phyloP scores from a whole-genome alignment of 2,329 filamentous ascomycete genomes.

The Alternaria incomplexa region DNA sequence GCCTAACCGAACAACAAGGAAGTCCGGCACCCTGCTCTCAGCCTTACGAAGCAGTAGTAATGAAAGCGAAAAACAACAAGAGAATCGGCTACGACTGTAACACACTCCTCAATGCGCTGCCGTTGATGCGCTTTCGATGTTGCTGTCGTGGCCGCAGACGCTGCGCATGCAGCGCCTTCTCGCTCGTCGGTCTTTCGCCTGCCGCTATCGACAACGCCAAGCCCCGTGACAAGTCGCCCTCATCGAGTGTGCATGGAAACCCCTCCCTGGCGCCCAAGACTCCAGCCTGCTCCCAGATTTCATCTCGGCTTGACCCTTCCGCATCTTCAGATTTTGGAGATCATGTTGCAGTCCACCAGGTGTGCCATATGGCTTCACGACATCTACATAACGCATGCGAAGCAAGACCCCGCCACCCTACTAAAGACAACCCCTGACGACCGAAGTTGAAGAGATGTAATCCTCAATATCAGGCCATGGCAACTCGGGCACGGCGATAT shows the following conservation, averaged over 20 bases:
- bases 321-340: neutral
- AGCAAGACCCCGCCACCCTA: constrained; percentile 11
- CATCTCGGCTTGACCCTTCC: constrained; percentile 1
- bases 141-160: constrained; percentile 29
- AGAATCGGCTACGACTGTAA: constrained; percentile 16
- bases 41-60: constrained; percentile 16
- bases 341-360: constrained; percentile 4
- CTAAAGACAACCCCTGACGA: neutral
- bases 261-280: neutral
- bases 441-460: neutral
- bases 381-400: constrained; percentile 34
- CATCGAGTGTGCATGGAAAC: neutral
- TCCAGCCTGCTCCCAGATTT: constrained; percentile 1
- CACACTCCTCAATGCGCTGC: constrained; percentile 25
- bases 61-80: constrained; percentile 15
- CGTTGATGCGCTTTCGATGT: constrained; percentile 28
- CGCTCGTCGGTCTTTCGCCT: constrained; percentile 35
- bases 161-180: constrained; percentile 22
- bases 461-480: neutral
- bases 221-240: constrained; percentile 29
- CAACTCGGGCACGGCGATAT: neutral
- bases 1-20: constrained; percentile 43
- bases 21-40: constrained; percentile 27
- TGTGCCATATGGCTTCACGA: constrained; percentile 19
- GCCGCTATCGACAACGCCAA: constrained; percentile 34